Evolutionary conservation across 768 basidiomycete genomes (phyloP), one percentile per base, ranked within the genome.

Genomic region (Mycena kentingensis): DNA sequence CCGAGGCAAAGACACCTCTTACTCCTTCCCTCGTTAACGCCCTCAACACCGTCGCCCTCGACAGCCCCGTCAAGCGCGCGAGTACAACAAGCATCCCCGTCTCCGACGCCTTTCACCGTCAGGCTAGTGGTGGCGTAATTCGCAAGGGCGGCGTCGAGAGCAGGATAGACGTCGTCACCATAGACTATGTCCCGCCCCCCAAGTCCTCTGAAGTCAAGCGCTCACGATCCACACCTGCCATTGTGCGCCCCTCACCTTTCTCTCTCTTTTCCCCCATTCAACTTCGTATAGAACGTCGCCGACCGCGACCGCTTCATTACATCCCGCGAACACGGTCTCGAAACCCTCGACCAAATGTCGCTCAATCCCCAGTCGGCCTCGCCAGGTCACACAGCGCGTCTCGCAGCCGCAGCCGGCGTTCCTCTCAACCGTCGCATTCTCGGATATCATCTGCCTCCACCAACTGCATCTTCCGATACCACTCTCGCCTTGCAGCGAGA

Each of bases 391-490:
- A 88, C 89, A 0, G 87, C 88, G 11, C 81, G 90, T 34, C 79
- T 93, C 18, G 86, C 82, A 5, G 84, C 79, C 1, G 90, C 90
- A 1, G 81, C 88, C 0, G 90, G 89, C 19, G 79, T 93, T 13
- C 84, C 86, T 10, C 68, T 89, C 46, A 89, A 87, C 62, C 83
- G 87, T 21, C 87, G 93, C 28, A 87, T 97, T 45, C 80, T 97
- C 6, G 86, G 89, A 5, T 97, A 93, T 69, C 88, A 92, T 66
- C 92, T 94, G 65, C 83, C 83, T 15, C 93, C 94, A 0, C 88
- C 93, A 2, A 66, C 84, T 0, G 83, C 93, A 0, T 86, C 87
- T 2, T 86, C 88, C 2, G 88, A 93, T 60, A 81, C 79, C 1
- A 83, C 85, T 5, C 81, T 94, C 22, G 77, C 83, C 16, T 80